These are phyloP conservation scores for Marsdenia floribunda DNA, from an alignment of 257 asterid species.

Conservation along the genomic window DNA sequence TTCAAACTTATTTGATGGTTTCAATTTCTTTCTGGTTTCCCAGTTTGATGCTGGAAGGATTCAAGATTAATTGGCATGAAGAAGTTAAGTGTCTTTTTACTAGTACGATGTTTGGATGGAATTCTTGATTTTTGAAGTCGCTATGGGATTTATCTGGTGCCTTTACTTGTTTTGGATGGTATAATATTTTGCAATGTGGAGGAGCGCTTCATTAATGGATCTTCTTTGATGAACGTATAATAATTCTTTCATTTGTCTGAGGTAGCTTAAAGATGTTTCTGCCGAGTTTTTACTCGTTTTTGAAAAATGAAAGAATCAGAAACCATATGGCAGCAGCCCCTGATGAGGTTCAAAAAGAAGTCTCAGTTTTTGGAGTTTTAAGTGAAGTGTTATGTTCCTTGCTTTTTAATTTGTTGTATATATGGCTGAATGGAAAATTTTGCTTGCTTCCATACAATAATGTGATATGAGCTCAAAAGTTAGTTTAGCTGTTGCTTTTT, in stretches of 20 bases:
- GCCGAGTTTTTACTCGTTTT: background rate
- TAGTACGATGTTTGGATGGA: background rate
- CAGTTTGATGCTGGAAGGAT: background rate
- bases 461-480: background rate
- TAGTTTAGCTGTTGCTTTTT: background rate
- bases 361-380: background rate
- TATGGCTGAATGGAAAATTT: background rate
- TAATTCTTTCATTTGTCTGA: background rate
- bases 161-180: background rate
- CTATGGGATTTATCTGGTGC: constrained; percentile 3
- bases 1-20: constrained; percentile 7
- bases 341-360: background rate
- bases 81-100: background rate
- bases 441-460: background rate
- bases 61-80: background rate
- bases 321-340: background rate
- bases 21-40: constrained; percentile 20
- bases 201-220: background rate
- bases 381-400: background rate
- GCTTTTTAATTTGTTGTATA: background rate
- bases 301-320: background rate
- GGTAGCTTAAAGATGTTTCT: background rate
- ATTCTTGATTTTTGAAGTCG: constrained; percentile 1
- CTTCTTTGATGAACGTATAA: background rate
- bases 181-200: background rate